phyloP scores from a whole-genome alignment of 495 filamentous ascomycete species.

The Penicillium chermesinum region DNA sequence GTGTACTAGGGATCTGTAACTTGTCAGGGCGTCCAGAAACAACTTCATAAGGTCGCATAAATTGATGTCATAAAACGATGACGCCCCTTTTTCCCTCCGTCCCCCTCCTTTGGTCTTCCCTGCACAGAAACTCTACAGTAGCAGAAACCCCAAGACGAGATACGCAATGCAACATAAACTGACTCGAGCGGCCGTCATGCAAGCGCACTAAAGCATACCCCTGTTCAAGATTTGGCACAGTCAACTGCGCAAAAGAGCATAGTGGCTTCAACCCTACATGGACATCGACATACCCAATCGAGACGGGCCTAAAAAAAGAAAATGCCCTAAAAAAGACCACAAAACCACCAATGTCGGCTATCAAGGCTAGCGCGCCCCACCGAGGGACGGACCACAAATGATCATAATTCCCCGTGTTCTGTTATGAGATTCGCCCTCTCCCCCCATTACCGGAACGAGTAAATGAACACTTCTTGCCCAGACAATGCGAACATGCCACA shows the following conservation, averaged over 20 bases:
- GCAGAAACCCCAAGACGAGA: background rate
- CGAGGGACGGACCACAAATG: too few relatives aligned
- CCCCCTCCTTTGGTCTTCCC: background rate
- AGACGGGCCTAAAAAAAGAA: background rate
- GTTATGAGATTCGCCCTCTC: background rate
- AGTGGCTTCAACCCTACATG: background rate
- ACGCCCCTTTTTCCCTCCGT: background rate
- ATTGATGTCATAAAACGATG: too few relatives aligned
- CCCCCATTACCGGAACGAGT: background rate
- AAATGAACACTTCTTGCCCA: too few relatives aligned
- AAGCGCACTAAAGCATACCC: too few relatives aligned
- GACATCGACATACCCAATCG: background rate
- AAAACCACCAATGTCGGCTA: background rate
- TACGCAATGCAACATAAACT: background rate
- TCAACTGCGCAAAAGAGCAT: constrained; percentile 7
- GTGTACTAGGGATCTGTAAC: too few relatives aligned
- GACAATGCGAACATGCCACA: background rate
- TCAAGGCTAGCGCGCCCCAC: background rate
- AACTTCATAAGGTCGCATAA: too few relatives aligned
- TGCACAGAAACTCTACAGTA: background rate
- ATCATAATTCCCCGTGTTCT: background rate
- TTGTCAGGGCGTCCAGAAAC: too few relatives aligned
- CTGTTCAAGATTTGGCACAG: constrained; percentile 6
- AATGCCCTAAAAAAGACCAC: background rate
- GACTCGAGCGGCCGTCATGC: too few relatives aligned